Conservation (phyloP, 495 filamentous ascomycete species). For the Annulohypoxylon nitens region DNA sequence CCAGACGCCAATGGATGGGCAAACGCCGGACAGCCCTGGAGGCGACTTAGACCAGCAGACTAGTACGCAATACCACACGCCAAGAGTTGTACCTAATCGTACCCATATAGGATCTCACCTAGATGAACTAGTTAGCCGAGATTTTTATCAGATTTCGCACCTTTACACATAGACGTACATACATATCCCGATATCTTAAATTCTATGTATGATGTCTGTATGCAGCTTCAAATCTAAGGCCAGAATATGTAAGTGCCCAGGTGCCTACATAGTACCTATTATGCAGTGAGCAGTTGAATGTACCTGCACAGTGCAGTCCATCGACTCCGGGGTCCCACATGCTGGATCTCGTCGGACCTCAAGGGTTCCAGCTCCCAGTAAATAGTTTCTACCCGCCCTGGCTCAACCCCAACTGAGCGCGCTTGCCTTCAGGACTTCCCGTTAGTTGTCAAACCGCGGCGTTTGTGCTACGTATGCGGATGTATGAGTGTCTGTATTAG, state of each 20-base stretch:
- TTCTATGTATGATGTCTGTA: too few species aligned
- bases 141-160: constrained; percentile 11
- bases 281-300: too few species aligned
- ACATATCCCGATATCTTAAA: too few species aligned
- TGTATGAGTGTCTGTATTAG: background rate
- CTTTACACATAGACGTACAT: background rate
- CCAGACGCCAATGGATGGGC: background rate
- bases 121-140: constrained; percentile 16
- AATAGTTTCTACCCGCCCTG: too few species aligned
- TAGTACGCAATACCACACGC: constrained; percentile 12
- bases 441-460: constrained; percentile 19
- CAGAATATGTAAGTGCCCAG: too few species aligned
- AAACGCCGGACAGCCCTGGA: background rate
- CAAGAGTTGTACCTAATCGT: constrained; percentile 4
- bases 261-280: background rate
- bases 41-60: background rate
- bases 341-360: constrained; percentile 26
- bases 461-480: constrained; percentile 11
- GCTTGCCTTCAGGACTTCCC: constrained; percentile 2
- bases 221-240: too few species aligned
- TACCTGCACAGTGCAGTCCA: background rate
- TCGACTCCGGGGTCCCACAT: constrained; percentile 20
- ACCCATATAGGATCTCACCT: constrained; percentile 18
- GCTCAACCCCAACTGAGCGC: constrained; percentile 10
- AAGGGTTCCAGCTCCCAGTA: too few species aligned